Percentiles rank a stretch among this genome's conserved stretches.
Evolutionary conservation across 2,329 filamentous ascomycete genomes (phyloP).

Genomic region (Tricladium varicosporioides): DNA sequence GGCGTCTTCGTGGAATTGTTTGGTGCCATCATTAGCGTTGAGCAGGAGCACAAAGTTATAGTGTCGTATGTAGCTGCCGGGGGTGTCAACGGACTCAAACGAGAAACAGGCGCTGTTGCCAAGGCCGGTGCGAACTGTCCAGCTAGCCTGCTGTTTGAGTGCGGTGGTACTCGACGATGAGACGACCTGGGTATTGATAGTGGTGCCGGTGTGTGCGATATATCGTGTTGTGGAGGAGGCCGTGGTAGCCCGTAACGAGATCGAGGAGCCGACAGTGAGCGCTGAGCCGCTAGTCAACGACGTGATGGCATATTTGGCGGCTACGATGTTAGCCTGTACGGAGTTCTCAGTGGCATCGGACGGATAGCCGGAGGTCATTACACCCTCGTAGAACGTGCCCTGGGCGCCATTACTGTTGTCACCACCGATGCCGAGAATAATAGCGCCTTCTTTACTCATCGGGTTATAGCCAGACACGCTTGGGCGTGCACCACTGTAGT

Average conservation of each 20-base stretch:
- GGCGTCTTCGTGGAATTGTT: conserved; percentile 58
- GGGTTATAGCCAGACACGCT: conserved; percentile 48
- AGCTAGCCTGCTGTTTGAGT: conserved; percentile 52
- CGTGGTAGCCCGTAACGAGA: conserved; percentile 56
- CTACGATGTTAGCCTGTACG: conserved; percentile 60
- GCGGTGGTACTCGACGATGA: conserved; percentile 47
- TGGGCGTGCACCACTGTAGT: conserved; percentile 56
- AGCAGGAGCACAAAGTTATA: conserved; percentile 50
- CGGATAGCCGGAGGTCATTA: conserved; percentile 62
- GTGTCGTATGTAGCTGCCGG: conserved; percentile 59
- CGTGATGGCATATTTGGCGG: conserved; percentile 51
- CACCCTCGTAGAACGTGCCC: conserved; percentile 65
- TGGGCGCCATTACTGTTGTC: conserved; percentile 55
- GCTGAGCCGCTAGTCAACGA: conserved; percentile 48
- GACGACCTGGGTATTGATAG: conserved; percentile 54
- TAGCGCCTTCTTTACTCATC: conserved; percentile 64
- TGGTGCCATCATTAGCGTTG: conserved; percentile 50
- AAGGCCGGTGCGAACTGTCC: conserved; percentile 53
- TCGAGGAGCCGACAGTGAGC: conserved; percentile 46
- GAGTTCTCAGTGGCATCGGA: conserved; percentile 55
- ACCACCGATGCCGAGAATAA: conserved; percentile 69
- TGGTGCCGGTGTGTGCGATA: conserved; percentile 49
- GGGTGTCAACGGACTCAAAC: conserved; percentile 57
- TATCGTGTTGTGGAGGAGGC: conserved; percentile 52
- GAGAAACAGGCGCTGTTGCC: conserved; percentile 56